These are phyloP conservation scores for Penicillium roqueforti DNA, from an alignment of 495 filamentous ascomycete species.

Conservation along the genomic window DNA sequence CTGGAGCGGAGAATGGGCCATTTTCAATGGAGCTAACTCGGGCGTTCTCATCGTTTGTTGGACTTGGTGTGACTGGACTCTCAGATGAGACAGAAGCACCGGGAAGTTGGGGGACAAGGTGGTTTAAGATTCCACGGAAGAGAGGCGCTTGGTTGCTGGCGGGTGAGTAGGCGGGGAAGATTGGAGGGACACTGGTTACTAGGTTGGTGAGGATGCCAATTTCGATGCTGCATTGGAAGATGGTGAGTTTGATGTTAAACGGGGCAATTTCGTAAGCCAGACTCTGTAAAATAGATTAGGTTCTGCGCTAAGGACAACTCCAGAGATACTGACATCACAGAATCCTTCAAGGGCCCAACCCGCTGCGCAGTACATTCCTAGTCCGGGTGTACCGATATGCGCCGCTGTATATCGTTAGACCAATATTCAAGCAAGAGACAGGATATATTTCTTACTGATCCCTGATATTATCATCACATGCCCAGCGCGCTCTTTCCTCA, in stretches of 20 bases:
- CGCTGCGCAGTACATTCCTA: slow-evolving; percentile 85
- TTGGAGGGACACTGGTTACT: slow-evolving; percentile 75
- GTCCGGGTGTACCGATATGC: slow-evolving; percentile 87
- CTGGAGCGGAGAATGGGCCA: slow-evolving; percentile 41
- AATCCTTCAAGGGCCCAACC: slow-evolving; percentile 98
- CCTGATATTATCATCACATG: slow-evolving; percentile 89
- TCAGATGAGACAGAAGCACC: slow-evolving; percentile 18
- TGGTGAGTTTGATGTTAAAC: slow-evolving; percentile 94
- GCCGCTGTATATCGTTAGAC: slow-evolving; percentile 49
- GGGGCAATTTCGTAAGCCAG: slow-evolving; percentile 95
- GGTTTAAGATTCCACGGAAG: slow-evolving; percentile 73
- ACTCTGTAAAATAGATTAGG: slow-evolving; percentile 45
- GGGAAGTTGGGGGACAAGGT: slow-evolving; percentile 58
- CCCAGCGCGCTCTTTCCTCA: slow-evolving; percentile 72
- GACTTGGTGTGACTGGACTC: slow-evolving; percentile 13
- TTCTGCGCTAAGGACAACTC: background rate
- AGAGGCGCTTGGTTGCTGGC: slow-evolving; percentile 73
- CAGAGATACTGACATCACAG: slow-evolving; percentile 59
- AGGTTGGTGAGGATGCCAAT: slow-evolving; percentile 80
- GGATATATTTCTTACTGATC: slow-evolving; percentile 57
- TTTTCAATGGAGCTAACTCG: slow-evolving; percentile 35
- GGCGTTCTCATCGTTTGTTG: slow-evolving; percentile 21
- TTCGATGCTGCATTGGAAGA: slow-evolving; percentile 86
- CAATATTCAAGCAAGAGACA: background rate
- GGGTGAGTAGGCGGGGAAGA: slow-evolving; percentile 65